These are phyloP conservation scores for Aspergillus cavernicola DNA, from an alignment of 495 filamentous ascomycete species.

Conservation along the genomic window DNA sequence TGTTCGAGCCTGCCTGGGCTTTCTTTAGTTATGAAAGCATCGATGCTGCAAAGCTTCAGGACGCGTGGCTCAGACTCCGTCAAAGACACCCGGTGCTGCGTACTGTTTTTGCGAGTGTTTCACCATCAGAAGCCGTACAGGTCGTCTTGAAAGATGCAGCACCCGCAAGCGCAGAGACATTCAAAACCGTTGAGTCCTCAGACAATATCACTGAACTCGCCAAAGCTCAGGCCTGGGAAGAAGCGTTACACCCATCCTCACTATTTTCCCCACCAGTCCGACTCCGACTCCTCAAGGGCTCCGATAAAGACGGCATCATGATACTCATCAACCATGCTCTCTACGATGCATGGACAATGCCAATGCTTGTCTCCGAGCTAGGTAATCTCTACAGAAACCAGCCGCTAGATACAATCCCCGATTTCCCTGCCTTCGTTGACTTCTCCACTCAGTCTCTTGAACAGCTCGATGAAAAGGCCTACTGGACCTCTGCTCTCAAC, in stretches of 20 bases:
- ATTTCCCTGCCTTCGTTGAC: slow-evolving; percentile 22
- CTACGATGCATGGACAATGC: slow-evolving; percentile 36
- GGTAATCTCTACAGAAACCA: slow-evolving; percentile 20
- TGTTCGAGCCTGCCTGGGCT: slow-evolving; percentile 62
- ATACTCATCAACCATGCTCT: slow-evolving; percentile 31
- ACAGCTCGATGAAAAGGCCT: slow-evolving; percentile 17
- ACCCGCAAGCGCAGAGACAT: slow-evolving; percentile 16
- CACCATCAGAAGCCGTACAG: slow-evolving; percentile 29
- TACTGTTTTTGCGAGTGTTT: slow-evolving; percentile 54
- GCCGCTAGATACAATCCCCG: slow-evolving; percentile 9
- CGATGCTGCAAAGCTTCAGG: slow-evolving; percentile 29
- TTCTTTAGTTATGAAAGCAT: slow-evolving; percentile 41
- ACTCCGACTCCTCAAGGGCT: slow-evolving; percentile 22
- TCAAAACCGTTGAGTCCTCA: slow-evolving; percentile 20
- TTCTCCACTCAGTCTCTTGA: slow-evolving; percentile 19
- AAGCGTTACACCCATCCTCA: slow-evolving; percentile 23
- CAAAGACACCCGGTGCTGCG: slow-evolving; percentile 55
- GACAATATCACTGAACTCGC: slow-evolving; percentile 12
- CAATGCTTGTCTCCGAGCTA: slow-evolving; percentile 27
- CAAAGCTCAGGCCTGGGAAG: slow-evolving; percentile 18
- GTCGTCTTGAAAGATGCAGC: slow-evolving; percentile 32
- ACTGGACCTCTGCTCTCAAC: slow-evolving; percentile 20
- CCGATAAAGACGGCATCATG: slow-evolving; percentile 23
- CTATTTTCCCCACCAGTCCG: slow-evolving; percentile 25
- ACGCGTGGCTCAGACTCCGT: slow-evolving; percentile 56